These are phyloP conservation scores for Schwanniomyces etchellsii DNA, from an alignment of 1,139 yeast genomes.

Conservation along the genomic window DNA sequence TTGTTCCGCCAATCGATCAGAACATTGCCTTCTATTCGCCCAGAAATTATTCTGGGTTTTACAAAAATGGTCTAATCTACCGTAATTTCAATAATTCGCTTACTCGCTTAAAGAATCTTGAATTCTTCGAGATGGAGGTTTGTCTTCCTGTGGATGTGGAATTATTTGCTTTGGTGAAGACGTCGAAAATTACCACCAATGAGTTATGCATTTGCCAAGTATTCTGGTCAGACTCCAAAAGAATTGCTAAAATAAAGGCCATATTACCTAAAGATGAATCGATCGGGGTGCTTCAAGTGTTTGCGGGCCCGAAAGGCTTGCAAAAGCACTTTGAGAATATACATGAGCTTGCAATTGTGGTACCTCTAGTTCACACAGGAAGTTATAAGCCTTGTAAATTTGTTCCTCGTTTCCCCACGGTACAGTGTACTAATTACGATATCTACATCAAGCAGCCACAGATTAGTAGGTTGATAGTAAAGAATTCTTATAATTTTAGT, in stretches of 20 bases:
- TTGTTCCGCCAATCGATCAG: constrained; percentile 78
- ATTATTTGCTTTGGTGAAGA: constrained; percentile 47
- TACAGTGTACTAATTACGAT: constrained; percentile 65
- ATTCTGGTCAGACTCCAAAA: constrained; percentile 58
- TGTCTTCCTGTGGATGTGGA: constrained; percentile 69
- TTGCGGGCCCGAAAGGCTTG: constrained; percentile 63
- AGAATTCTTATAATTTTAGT: constrained; percentile 59
- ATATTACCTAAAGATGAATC: constrained; percentile 62
- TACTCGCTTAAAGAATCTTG: constrained; percentile 66
- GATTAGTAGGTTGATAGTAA: constrained; percentile 50
- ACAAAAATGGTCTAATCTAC: constrained; percentile 51
- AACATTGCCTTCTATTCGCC: constrained; percentile 78
- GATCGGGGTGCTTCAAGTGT: constrained; percentile 71
- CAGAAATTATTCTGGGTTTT: constrained; percentile 76
- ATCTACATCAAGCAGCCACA: constrained; percentile 84
- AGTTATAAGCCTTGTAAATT: constrained; percentile 49
- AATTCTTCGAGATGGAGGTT: constrained; percentile 72
- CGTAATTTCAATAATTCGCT: constrained; percentile 73
- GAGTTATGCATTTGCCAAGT: constrained; percentile 69
- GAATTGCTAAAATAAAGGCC: constrained; percentile 77
- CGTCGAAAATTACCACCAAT: constrained; percentile 46
- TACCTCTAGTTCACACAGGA: constrained; percentile 78
- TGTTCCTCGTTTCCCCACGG: constrained; percentile 69
- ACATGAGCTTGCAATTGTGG: constrained; percentile 68
- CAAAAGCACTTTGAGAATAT: constrained; percentile 55